Percentiles rank a stretch among this genome's conserved stretches.
Conservation (phyloP, 2,329 filamentous ascomycete genomes). For the Dactylellina cionopaga region DNA sequence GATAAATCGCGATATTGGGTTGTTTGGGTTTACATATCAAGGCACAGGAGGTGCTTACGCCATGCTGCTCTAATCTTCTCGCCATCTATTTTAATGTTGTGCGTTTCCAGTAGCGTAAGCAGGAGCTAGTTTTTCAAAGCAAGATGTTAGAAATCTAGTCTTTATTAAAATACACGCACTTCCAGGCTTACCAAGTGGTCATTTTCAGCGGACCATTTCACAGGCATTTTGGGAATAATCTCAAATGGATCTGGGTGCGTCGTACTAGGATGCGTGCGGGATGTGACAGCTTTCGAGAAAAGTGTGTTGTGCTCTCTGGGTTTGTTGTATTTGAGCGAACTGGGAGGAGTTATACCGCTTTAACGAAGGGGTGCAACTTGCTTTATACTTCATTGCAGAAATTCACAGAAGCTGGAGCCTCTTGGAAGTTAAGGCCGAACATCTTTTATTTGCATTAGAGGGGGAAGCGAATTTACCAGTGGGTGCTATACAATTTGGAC, state of each 20-base stretch:
- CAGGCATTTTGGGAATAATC: conserved; percentile 26
- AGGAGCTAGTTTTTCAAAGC: conserved; percentile 23
- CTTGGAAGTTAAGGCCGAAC: conserved; percentile 11
- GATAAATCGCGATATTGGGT: not conserved
- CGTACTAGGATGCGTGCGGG: not conserved
- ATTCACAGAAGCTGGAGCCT: conserved; percentile 20
- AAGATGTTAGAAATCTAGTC: not conserved
- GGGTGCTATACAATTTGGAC: conserved; percentile 22
- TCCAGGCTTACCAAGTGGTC: conserved; percentile 34
- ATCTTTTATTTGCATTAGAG: not conserved
- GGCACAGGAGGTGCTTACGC: too few relatives aligned
- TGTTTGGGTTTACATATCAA: too few relatives aligned
- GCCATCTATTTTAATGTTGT: conserved; percentile 41
- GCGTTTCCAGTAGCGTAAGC: conserved; percentile 37
- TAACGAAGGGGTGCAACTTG: conserved; percentile 32
- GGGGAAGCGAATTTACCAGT: conserved; percentile 27
- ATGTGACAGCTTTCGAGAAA: conserved; percentile 5
- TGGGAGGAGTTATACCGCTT: not conserved
- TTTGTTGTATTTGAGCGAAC: not conserved
- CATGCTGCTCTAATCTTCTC: conserved; percentile 44
- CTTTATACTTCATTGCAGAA: conserved; percentile 26
- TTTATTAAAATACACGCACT: not conserved
- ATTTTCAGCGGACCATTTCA: conserved; percentile 51
- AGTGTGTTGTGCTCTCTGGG: conserved; percentile 18
- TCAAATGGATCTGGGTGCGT: too few relatives aligned